Evolutionary conservation across 345 rosid genomes (phyloP).

Genomic region (Tarenaya hassleriana): DNA sequence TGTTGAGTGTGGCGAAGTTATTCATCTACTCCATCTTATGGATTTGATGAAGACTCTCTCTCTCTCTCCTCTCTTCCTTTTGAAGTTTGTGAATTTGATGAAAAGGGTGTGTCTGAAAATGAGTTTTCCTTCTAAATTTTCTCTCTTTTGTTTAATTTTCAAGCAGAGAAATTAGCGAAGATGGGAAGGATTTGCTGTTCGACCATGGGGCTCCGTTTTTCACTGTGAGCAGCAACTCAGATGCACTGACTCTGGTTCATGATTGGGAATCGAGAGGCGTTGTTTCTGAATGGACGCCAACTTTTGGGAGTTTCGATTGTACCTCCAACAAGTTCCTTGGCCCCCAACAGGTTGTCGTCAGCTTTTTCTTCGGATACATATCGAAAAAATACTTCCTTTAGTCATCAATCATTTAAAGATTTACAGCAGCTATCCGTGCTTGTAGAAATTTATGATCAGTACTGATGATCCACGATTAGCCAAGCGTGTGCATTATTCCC

Average conservation of each 20-base stretch:
- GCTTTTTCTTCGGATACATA: background rate
- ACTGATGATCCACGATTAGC: background rate
- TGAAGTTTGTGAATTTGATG: background rate
- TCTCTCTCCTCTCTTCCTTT: background rate
- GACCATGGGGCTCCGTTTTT: slow-evolving; percentile 90
- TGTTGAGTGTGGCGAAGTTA: background rate
- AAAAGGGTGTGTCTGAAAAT: background rate
- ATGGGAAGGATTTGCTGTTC: slow-evolving; percentile 61
- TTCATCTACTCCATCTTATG: background rate
- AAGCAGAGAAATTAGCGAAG: slow-evolving; percentile 54
- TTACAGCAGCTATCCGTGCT: background rate
- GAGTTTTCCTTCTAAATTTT: background rate
- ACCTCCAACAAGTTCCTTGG: slow-evolving; percentile 41
- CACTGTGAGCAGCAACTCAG: slow-evolving; percentile 35
- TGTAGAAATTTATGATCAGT: background rate
- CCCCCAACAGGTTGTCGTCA: slow-evolving; percentile 41
- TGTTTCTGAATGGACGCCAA: slow-evolving; percentile 65
- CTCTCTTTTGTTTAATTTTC: background rate
- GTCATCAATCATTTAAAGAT: no score
- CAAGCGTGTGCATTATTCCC: background rate
- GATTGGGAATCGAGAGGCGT: slow-evolving; percentile 74
- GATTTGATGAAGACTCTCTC: background rate
- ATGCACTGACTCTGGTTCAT: slow-evolving; percentile 45
- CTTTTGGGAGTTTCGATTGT: slow-evolving; percentile 53
- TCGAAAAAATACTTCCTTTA: no score